Conservation (phyloP, 1,139 yeast species). For the Candida tropicalis region DNA sequence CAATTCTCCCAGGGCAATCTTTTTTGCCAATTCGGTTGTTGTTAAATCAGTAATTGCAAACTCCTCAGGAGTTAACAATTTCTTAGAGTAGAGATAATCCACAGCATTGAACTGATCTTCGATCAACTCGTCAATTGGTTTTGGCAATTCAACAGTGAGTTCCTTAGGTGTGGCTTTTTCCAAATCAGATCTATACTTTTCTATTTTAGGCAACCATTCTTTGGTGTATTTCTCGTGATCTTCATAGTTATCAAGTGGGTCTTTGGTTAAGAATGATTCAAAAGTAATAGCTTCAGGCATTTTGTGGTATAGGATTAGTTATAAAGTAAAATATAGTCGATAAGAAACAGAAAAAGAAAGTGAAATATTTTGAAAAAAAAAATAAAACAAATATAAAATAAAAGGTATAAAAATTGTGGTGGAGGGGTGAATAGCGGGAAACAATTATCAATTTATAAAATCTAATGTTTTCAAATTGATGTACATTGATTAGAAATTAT, state of each 20-base stretch:
- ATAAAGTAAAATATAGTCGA: too few species aligned
- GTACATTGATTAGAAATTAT: too few species aligned
- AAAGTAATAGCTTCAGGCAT: slow-evolving; percentile 15
- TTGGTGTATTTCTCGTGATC: slow-evolving; percentile 33
- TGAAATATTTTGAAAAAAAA: too few species aligned
- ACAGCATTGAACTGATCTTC: slow-evolving; percentile 47
- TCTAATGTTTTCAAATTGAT: too few species aligned
- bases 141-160: slow-evolving; percentile 43
- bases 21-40: slow-evolving; percentile 36
- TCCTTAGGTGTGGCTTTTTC: slow-evolving; percentile 43
- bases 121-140: slow-evolving; percentile 40
- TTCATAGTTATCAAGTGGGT: slow-evolving; percentile 27
- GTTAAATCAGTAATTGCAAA: slow-evolving; percentile 50
- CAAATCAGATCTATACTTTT: slow-evolving; percentile 48
- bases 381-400: too few species aligned
- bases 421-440: too few species aligned
- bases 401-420: too few species aligned
- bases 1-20: slow-evolving; percentile 36
- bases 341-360: too few species aligned
- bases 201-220: slow-evolving; percentile 52
- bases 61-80: slow-evolving; percentile 46
- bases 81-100: slow-evolving; percentile 42
- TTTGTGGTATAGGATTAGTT: too few species aligned
- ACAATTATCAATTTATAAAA: too few species aligned
- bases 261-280: slow-evolving; percentile 20